Conservation (phyloP, 2,329 filamentous ascomycete species). For the Nemania diffusa region DNA sequence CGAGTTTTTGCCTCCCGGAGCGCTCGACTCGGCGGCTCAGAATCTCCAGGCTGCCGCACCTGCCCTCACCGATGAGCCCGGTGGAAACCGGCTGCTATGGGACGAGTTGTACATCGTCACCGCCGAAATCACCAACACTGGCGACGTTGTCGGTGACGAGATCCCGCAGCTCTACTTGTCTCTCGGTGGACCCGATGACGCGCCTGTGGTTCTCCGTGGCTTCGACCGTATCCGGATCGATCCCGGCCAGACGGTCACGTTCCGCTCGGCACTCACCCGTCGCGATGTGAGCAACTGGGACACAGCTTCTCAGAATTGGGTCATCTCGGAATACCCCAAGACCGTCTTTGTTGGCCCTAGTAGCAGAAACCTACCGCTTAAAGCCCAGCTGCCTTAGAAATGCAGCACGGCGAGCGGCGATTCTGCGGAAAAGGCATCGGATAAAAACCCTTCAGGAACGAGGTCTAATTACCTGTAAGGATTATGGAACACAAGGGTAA, state of each 20-base stretch:
- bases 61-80: conserved; percentile 60
- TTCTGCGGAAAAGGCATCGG: neutral
- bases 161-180: conserved; percentile 82
- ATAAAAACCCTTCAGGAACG: neutral
- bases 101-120: conserved; percentile 75
- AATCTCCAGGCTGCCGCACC: conserved; percentile 59
- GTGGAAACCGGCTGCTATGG: conserved; percentile 73
- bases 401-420: neutral
- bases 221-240: conserved; percentile 82
- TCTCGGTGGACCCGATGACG: conserved; percentile 81
- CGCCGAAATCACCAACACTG: conserved; percentile 78
- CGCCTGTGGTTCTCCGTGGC: conserved; percentile 73
- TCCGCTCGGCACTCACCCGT: conserved; percentile 75
- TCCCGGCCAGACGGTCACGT: conserved; percentile 73
- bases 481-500: conserved; percentile 1
- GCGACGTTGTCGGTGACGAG: conserved; percentile 72
- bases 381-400: conserved; percentile 23
- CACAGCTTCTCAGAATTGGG: conserved; percentile 82
- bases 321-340: conserved; percentile 64
- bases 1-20: conserved; percentile 69
- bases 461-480: neutral
- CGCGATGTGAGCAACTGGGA: conserved; percentile 93
- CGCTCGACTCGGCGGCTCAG: conserved; percentile 66
- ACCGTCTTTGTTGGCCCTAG: conserved; percentile 65
- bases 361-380: conserved; percentile 64